Conservation (phyloP, 768 basidiomycete species). For the Tulasnella sp. region DNA sequence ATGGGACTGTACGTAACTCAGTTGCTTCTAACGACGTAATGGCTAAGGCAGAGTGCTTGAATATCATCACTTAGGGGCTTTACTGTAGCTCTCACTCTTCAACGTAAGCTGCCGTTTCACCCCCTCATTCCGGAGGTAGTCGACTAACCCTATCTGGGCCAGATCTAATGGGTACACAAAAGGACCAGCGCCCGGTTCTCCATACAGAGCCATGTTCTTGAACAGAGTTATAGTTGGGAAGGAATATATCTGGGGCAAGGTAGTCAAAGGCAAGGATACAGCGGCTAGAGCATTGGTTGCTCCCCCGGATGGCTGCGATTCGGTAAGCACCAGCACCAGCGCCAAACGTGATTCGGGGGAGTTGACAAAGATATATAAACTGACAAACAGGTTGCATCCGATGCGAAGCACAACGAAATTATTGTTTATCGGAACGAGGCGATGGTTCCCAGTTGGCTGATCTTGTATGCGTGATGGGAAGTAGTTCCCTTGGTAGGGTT, state of each 20-base stretch:
- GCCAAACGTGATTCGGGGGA: not conserved
- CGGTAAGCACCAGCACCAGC: conserved; percentile 22
- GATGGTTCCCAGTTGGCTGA: conserved; percentile 60
- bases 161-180: conserved; percentile 10
- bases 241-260: not conserved
- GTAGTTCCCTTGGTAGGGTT: not conserved
- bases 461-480: conserved; percentile 44
- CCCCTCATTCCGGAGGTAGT: not conserved
- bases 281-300: not conserved
- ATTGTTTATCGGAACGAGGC: conserved; percentile 66
- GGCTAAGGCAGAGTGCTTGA: not conserved
- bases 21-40: not conserved
- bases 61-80: conserved; percentile 38
- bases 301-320: not conserved
- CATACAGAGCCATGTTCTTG: conserved; percentile 7
- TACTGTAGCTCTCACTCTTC: conserved; percentile 9
- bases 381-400: conserved; percentile 31
- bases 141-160: not conserved
- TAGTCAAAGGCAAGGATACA: not conserved
- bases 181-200: not conserved
- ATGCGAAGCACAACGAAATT: conserved; percentile 62
- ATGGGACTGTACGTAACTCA: not conserved
- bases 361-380: not conserved
- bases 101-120: conserved; percentile 25
- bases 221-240: conserved; percentile 12